These are phyloP conservation scores for Epithemia pelagica DNA, from an alignment of 108 stramenopile genomes.

Conservation along the genomic window DNA sequence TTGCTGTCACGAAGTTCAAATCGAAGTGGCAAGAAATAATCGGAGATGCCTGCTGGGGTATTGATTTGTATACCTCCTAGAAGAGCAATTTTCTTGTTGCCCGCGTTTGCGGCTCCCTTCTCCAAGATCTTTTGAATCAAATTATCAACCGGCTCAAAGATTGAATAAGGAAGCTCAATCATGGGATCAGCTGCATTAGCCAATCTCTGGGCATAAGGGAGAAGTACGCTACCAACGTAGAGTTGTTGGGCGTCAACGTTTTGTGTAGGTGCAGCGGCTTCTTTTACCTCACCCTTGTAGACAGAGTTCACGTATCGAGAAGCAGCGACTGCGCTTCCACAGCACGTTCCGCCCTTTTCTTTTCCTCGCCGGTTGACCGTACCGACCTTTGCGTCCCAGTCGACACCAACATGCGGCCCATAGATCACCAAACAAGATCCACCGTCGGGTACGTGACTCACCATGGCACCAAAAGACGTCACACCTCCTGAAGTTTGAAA, in stretches of 20 bases:
- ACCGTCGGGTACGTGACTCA: slow-evolving; percentile 59
- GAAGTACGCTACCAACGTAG: slow-evolving; percentile 36
- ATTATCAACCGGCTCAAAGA: slow-evolving; percentile 38
- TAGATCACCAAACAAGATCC: slow-evolving; percentile 50
- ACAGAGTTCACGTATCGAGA: slow-evolving; percentile 30
- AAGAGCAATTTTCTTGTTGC: slow-evolving; percentile 36
- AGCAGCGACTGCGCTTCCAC: slow-evolving; percentile 58
- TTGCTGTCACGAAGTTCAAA: slow-evolving; percentile 45
- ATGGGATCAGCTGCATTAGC: slow-evolving; percentile 30
- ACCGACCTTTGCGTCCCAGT: slow-evolving; percentile 41
- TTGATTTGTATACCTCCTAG: slow-evolving; percentile 75
- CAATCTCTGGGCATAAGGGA: slow-evolving; percentile 42
- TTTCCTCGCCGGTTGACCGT: slow-evolving; percentile 55
- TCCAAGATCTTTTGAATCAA: slow-evolving; percentile 46
- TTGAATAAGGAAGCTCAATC: slow-evolving; percentile 51
- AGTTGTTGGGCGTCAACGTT: slow-evolving; percentile 47
- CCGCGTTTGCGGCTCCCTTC: slow-evolving; percentile 10
- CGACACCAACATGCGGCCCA: slow-evolving; percentile 71
- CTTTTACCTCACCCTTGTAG: slow-evolving; percentile 16
- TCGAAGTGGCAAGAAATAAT: slow-evolving; percentile 62
- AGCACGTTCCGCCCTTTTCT: slow-evolving; percentile 42
- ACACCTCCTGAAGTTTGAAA: slow-evolving; percentile 45
- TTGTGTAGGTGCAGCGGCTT: slow-evolving; percentile 23
- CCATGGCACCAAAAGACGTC: slow-evolving; percentile 58
- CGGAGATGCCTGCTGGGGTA: slow-evolving; percentile 40